phyloP scores from a whole-genome alignment of 208 protist genomes.

The Naegleria gruberi region DNA sequence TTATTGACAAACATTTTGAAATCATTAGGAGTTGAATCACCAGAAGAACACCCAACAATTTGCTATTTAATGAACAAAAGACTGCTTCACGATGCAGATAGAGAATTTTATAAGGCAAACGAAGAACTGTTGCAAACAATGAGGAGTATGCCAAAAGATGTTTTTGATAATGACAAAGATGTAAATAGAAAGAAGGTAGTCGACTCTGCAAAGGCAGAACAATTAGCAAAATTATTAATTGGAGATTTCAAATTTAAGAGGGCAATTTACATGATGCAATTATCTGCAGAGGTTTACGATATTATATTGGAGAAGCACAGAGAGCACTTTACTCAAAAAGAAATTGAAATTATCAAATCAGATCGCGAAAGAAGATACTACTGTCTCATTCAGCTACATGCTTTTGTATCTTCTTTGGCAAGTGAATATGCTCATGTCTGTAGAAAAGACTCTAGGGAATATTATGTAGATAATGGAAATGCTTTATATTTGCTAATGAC shows the following conservation, averaged over 20 bases:
- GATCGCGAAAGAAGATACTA: not conserved
- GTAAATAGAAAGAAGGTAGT: not conserved
- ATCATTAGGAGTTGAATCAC: not conserved
- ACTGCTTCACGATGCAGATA: not conserved
- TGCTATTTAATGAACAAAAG: not conserved
- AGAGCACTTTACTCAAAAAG: not conserved
- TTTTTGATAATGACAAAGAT: not conserved
- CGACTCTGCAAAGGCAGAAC: not conserved
- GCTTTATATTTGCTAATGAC: not conserved
- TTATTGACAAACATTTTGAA: not conserved
- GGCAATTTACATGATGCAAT: not conserved
- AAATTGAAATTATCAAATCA: not conserved
- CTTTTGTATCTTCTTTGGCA: not conserved
- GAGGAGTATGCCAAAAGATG: not conserved
- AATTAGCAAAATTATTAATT: not conserved
- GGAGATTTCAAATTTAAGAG: not conserved
- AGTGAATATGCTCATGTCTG: not conserved
- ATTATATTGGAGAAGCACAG: not conserved
- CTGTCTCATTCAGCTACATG: not conserved
- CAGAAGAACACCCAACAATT: not conserved
- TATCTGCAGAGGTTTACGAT: not conserved
- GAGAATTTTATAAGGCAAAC: not conserved
- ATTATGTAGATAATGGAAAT: not conserved
- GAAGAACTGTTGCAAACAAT: not conserved
- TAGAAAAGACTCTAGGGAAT: no score